Evolutionary conservation across 2,329 filamentous ascomycete species (phyloP).

Genomic region (Clarireedia hainanense): DNA sequence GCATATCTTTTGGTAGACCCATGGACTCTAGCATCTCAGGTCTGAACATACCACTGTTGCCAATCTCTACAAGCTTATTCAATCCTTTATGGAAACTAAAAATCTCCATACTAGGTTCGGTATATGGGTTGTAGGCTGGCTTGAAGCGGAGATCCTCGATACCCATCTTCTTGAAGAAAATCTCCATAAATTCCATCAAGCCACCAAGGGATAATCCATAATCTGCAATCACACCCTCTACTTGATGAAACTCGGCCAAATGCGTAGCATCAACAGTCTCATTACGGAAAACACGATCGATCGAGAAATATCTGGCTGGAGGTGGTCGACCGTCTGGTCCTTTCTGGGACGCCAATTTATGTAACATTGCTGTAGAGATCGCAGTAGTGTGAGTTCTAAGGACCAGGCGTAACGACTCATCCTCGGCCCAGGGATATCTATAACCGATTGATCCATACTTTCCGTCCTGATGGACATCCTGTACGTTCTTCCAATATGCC

Average conservation of each 20-base stretch:
- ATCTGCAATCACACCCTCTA: slow-evolving; percentile 97
- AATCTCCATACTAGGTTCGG: slow-evolving; percentile 95
- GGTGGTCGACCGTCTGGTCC: slow-evolving; percentile 59
- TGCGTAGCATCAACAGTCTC: slow-evolving; percentile 96
- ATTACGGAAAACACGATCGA: slow-evolving; percentile 96
- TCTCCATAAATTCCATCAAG: slow-evolving; percentile 87
- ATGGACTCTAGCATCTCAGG: slow-evolving; percentile 95
- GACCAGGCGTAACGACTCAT: slow-evolving; percentile 80
- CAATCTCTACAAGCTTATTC: slow-evolving; percentile 90
- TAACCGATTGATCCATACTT: slow-evolving; percentile 96
- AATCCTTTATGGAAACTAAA: slow-evolving; percentile 91
- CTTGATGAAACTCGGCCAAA: slow-evolving; percentile 95
- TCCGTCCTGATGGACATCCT: slow-evolving; percentile 79
- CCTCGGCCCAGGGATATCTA: slow-evolving; percentile 84
- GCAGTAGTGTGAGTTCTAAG: slow-evolving; percentile 95
- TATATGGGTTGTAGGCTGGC: slow-evolving; percentile 93
- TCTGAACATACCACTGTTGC: slow-evolving; percentile 97
- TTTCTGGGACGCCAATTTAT: slow-evolving; percentile 77
- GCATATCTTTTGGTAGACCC: slow-evolving; percentile 85
- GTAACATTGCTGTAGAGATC: slow-evolving; percentile 81
- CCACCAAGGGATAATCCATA: slow-evolving; percentile 88
- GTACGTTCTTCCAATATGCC: slow-evolving; percentile 81
- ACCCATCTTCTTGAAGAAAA: slow-evolving; percentile 96
- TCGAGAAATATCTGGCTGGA: slow-evolving; percentile 91
- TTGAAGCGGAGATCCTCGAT: slow-evolving; percentile 86